A percentile compares a stretch with the other conserved stretches of the same genome.
phyloP scores from a whole-genome alignment of 2,329 filamentous ascomycete species.

The Penicillium sp. region DNA sequence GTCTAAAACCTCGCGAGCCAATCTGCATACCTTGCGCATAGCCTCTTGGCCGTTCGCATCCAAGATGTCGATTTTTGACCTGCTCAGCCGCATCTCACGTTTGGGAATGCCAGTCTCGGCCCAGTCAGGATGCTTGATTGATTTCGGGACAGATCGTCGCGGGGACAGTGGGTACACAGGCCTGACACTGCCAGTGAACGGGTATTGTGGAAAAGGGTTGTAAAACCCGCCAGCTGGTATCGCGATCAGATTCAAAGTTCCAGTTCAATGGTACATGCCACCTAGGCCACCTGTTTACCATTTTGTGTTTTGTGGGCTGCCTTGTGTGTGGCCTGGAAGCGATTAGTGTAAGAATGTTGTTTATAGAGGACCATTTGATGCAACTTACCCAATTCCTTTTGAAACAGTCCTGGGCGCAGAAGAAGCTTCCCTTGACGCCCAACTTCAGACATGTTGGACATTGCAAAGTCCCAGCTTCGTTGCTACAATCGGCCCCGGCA shows the following conservation, averaged over 20 bases:
- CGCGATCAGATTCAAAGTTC: conserved; percentile 52
- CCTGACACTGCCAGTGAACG: conserved; percentile 76
- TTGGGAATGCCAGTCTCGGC: conserved; percentile 73
- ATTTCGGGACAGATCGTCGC: conserved; percentile 70
- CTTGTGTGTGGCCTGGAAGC: conserved; percentile 51
- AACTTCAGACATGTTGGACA: conserved; percentile 91
- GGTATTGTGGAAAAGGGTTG: conserved; percentile 85
- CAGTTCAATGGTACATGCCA: too few species aligned
- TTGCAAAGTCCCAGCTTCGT: conserved; percentile 79
- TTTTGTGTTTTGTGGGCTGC: conserved; percentile 67
- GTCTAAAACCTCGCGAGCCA: conserved; percentile 85
- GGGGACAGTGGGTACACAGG: conserved; percentile 81
- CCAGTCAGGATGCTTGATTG: conserved; percentile 81
- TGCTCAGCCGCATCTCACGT: conserved; percentile 62
- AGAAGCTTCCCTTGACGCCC: conserved; percentile 66
- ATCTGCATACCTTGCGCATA: conserved; percentile 84
- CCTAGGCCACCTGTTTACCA: too few species aligned
- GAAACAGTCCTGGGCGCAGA: conserved; percentile 95
- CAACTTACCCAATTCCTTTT: conserved; percentile 87
- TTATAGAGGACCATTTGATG: neutral
- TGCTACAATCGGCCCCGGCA: conserved; percentile 75
- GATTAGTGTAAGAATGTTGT: neutral
- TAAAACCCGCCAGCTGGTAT: conserved; percentile 79
- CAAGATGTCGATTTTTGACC: conserved; percentile 77
- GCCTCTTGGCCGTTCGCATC: conserved; percentile 75